These are phyloP conservation scores for Glutinoglossum americanum DNA, from an alignment of 495 filamentous ascomycete genomes.

Conservation along the genomic window DNA sequence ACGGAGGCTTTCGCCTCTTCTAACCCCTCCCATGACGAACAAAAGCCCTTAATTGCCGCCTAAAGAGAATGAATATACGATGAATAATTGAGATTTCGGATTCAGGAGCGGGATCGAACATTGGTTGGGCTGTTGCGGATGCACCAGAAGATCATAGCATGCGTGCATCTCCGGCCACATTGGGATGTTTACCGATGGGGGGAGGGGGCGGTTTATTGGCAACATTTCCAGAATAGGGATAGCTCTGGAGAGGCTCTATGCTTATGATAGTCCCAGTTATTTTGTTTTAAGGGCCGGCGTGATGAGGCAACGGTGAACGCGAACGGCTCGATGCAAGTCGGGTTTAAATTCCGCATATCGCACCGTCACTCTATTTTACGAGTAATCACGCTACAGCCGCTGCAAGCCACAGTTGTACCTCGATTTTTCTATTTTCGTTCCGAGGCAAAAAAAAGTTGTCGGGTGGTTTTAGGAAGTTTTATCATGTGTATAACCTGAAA, in stretches of 20 bases:
- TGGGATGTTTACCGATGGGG: background rate
- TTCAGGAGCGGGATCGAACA: background rate
- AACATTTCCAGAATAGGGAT: background rate
- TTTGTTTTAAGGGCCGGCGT: background rate
- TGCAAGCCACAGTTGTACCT: background rate
- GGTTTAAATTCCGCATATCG: background rate
- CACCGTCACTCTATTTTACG: background rate
- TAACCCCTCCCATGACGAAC: conserved; percentile 5
- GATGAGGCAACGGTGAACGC: background rate
- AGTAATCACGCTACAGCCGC: conserved; percentile 1
- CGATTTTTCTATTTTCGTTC: background rate
- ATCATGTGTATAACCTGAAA: background rate
- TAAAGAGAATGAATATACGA: background rate
- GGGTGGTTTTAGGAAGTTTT: background rate
- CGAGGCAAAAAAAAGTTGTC: background rate
- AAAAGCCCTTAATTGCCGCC: background rate
- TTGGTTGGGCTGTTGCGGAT: background rate
- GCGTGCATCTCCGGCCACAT: background rate
- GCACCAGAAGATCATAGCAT: too few relatives aligned
- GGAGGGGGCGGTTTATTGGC: too few relatives aligned
- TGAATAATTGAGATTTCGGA: background rate
- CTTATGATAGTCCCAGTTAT: background rate
- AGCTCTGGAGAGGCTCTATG: background rate
- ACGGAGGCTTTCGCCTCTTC: conserved; percentile 2
- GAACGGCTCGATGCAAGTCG: background rate